These are phyloP conservation scores for Aspergillus novoparasiticus DNA, from an alignment of 2,329 filamentous ascomycete species.

Conservation along the genomic window DNA sequence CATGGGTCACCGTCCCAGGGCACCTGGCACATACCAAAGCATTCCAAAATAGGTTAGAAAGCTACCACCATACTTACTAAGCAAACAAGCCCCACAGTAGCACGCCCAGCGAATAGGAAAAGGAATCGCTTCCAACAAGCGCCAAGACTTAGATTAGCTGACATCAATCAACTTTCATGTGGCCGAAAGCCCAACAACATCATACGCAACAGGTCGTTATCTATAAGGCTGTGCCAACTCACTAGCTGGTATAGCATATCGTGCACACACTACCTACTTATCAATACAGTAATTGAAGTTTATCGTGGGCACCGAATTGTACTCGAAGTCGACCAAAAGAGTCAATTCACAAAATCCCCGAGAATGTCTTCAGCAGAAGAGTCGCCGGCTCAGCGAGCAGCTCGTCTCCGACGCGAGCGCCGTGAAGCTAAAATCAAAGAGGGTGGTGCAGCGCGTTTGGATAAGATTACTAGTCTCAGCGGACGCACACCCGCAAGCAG, in stretches of 20 bases:
- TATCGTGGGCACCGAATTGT: not conserved
- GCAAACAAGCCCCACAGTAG: not conserved
- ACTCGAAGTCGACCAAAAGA: not conserved
- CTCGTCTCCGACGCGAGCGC: conserved; percentile 64
- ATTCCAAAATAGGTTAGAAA: too few species aligned
- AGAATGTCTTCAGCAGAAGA: conserved; percentile 44
- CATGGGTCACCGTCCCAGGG: too few species aligned
- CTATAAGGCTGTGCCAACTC: not conserved
- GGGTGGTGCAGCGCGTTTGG: conserved; percentile 60
- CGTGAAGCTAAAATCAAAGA: conserved; percentile 64
- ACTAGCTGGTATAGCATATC: not conserved
- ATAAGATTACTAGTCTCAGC: conserved; percentile 64
- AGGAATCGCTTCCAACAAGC: not conserved
- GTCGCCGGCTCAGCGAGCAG: conserved; percentile 53
- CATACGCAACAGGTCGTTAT: not conserved
- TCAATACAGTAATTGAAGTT: not conserved
- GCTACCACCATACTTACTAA: not conserved
- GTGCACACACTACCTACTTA: not conserved
- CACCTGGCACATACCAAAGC: too few species aligned
- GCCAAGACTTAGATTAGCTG: not conserved
- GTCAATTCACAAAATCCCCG: not conserved
- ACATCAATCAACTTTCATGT: not conserved
- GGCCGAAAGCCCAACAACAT: conserved; percentile 1
- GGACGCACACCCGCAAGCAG: conserved; percentile 50
- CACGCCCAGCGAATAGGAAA: not conserved